Conservation (phyloP, 129 eudicot genomes). For the Tagetes erecta region DNA sequence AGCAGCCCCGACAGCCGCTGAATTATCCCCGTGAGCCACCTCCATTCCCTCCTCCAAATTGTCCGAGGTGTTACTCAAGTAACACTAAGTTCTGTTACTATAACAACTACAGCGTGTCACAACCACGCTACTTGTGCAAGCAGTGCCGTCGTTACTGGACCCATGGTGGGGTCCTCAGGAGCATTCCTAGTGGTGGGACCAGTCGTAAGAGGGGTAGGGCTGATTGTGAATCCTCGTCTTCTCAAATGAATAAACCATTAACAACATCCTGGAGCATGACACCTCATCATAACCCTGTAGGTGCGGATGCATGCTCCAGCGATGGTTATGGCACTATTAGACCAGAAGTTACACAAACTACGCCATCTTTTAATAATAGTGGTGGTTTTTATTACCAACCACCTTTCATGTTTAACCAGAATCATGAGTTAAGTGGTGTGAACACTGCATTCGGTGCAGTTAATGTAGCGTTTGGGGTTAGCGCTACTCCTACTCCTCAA, state of each 20-base stretch:
- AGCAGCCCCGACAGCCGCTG: not conserved
- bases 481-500: slow-evolving; percentile 2
- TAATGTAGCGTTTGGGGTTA: slow-evolving; percentile 4
- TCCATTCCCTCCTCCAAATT: slow-evolving; percentile 32
- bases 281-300: not conserved
- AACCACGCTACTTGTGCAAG: slow-evolving; percentile 35
- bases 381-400: slow-evolving; percentile 17
- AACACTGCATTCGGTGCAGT: slow-evolving; percentile 19
- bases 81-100: slow-evolving; percentile 37
- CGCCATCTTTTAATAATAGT: slow-evolving; percentile 9
- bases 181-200: slow-evolving; percentile 20
- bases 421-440: slow-evolving; percentile 19
- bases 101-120: slow-evolving; percentile 31
- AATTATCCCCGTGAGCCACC: slow-evolving; percentile 28
- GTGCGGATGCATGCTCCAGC: not conserved
- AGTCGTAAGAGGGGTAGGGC: slow-evolving; percentile 29
- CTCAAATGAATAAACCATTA: slow-evolving; percentile 9
- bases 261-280: slow-evolving; percentile 3
- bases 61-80: slow-evolving; percentile 32
- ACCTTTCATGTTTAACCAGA: slow-evolving; percentile 11
- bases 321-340: slow-evolving; percentile 12
- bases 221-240: slow-evolving; percentile 7
- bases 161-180: slow-evolving; percentile 35
- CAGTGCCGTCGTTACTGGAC: slow-evolving; percentile 37
- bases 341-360: slow-evolving; percentile 18